Base-by-base conservation (phyloP, 1,139 yeast genomes). In the Yamadazyma oceani region DNA sequence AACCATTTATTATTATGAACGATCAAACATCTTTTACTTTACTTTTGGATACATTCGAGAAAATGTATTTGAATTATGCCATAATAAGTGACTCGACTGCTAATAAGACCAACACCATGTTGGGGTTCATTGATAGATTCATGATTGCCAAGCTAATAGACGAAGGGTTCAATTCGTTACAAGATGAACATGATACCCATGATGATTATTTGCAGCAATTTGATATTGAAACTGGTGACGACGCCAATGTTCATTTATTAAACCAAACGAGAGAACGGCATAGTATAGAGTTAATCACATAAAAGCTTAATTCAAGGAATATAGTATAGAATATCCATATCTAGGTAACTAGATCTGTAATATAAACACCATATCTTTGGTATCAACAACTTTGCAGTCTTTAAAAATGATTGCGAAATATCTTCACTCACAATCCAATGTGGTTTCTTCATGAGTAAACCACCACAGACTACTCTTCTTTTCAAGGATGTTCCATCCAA, bases 41-140 rank as follows among this genome's bases (percentile, higher is more conserved):
- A 13, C 57, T 66, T 2, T 45, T 70, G 15, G 74, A 71, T 40
- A 53, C 62, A 19, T 70, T 71, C 48, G 76, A 71, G 38, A 64
- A 67, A 40, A 51, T 71, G 38, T 62, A 65, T 36, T 43, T 70
- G 43, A 71, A 71, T 49, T 63, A 66, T 42, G 49, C 66, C 9
- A 55, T 71, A 7, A 53, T 58, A 34, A 51, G 52, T 24, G 43
- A 47, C 19, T 43, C 55, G n/a, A 42, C 37, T 27, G 37, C 37
- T 4, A 46, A 46, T 7, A 44, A 48, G 11, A 47, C 48, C 15
- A 46, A 49, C n/a, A 33, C 44, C 4, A 58, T 69, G 62, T 43
- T 57, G 16, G 77, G 77, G 4, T 69, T 68, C 42, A 56, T 70
- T 5, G 76, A 71, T 45, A 46, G 76, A 37, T 71, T 64, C 37